These are phyloP conservation scores for Amylocarpus encephaloides DNA, from an alignment of 2,329 filamentous ascomycete species.

Conservation along the genomic window DNA sequence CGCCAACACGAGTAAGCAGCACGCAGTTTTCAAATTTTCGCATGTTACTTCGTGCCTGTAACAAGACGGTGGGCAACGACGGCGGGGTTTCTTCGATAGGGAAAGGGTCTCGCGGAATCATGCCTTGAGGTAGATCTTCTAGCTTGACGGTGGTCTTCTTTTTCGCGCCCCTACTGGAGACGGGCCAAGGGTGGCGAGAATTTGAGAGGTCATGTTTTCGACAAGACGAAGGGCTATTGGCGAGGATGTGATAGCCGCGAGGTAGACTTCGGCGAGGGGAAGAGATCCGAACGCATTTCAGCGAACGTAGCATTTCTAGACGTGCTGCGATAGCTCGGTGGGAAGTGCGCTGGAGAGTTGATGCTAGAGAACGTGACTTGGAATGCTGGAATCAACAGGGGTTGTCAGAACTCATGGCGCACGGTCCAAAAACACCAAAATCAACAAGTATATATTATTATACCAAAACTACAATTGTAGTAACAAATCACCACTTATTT, in stretches of 20 bases:
- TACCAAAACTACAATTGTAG: no score
- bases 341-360: neutral
- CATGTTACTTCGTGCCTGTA: constrained; percentile 86
- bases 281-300: neutral
- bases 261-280: neutral
- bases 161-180: constrained; percentile 43
- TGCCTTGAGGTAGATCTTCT: constrained; percentile 51
- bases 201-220: constrained; percentile 7
- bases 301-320: constrained; percentile 12
- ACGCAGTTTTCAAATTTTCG: constrained; percentile 85
- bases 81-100: constrained; percentile 38
- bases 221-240: constrained; percentile 5
- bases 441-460: no score
- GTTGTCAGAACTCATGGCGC: no score
- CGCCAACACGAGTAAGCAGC: constrained; percentile 82
- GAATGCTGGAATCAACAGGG: no score
- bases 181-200: constrained; percentile 1
- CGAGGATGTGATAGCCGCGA: neutral
- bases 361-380: neutral
- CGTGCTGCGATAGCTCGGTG: neutral
- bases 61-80: constrained; percentile 77
- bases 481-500: no score
- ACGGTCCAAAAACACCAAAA: no score
- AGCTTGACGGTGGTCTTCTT: constrained; percentile 48
- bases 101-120: constrained; percentile 35